Conservation (phyloP, 1,139 yeast species). For the Saccharomyces hybrid region DNA sequence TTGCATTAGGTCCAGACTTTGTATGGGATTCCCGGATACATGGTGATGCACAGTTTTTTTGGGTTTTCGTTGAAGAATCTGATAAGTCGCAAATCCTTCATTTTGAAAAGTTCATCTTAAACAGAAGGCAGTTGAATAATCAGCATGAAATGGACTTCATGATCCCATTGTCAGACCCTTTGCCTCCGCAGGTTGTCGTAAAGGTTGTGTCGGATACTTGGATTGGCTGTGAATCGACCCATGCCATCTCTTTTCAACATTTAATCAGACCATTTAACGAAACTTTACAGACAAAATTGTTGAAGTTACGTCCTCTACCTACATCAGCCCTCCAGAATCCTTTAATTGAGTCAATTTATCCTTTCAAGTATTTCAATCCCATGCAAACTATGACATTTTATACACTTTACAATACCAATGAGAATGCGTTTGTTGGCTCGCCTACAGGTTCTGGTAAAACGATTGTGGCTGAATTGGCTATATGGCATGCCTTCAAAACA, state of each 20-base stretch:
- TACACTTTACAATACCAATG: slow-evolving; percentile 68
- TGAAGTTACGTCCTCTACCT: slow-evolving; percentile 81
- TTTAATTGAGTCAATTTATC: slow-evolving; percentile 62
- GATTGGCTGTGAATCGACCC: slow-evolving; percentile 78
- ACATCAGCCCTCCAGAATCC: slow-evolving; percentile 67
- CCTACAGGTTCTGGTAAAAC: slow-evolving; percentile 99
- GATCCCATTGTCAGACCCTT: slow-evolving; percentile 82
- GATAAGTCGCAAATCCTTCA: slow-evolving; percentile 69
- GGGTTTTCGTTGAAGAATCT: slow-evolving; percentile 89
- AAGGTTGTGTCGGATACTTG: slow-evolving; percentile 77
- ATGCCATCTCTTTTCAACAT: slow-evolving; percentile 83
- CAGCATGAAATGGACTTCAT: slow-evolving; percentile 81
- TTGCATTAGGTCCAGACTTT: slow-evolving; percentile 65
- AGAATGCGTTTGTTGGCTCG: slow-evolving; percentile 87
- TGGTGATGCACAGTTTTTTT: slow-evolving; percentile 78
- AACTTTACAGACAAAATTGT: slow-evolving; percentile 71
- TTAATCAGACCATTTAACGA: slow-evolving; percentile 83
- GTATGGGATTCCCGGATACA: slow-evolving; percentile 77
- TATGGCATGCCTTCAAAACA: slow-evolving; percentile 87
- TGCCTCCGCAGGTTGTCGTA: slow-evolving; percentile 80
- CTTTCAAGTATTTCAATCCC: slow-evolving; percentile 86
- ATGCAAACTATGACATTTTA: slow-evolving; percentile 98
- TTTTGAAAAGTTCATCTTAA: slow-evolving; percentile 69
- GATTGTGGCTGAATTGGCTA: slow-evolving; percentile 91
- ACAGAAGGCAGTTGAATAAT: slow-evolving; percentile 46